Percentiles rank a stretch among this genome's conserved stretches.
Conservation (phyloP, 1,284 basidiomycete genomes). For the Heterobasidion annosum region DNA sequence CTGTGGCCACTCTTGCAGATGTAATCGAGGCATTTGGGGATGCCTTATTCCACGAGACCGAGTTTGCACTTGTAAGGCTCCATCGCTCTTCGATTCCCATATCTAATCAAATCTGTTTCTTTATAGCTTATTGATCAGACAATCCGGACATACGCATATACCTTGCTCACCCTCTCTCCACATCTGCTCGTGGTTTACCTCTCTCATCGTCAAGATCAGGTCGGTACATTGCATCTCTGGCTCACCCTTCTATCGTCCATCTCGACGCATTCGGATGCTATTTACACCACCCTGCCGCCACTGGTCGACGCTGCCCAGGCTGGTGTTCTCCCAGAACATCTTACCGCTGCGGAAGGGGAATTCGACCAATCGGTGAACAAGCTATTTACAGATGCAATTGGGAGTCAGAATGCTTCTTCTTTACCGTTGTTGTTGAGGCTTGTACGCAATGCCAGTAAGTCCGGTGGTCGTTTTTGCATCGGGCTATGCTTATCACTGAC, state of each 20-base stretch:
- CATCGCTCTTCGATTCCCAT: neutral
- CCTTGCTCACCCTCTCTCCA: constrained; percentile 32
- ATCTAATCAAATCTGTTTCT: no score
- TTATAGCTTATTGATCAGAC: constrained; percentile 38
- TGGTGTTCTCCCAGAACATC: no score
- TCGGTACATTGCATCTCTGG: constrained; percentile 22
- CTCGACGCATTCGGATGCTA: constrained; percentile 20
- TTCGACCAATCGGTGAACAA: no score
- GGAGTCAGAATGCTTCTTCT: no score
- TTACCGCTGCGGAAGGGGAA: no score
- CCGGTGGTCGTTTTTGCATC: no score
- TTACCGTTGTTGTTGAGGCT: no score
- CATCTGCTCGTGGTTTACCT: constrained; percentile 42
- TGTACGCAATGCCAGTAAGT: no score
- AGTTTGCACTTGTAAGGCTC: constrained; percentile 29
- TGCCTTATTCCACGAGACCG: constrained; percentile 28
- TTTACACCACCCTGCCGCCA: constrained; percentile 18
- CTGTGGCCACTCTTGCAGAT: constrained; percentile 18
- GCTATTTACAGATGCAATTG: no score
- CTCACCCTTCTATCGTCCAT: constrained; percentile 29
- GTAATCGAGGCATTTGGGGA: constrained; percentile 33
- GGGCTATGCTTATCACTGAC: no score
- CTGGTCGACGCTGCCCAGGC: constrained; percentile 26
- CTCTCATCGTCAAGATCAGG: constrained; percentile 18
- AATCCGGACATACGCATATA: constrained; percentile 25